phyloP scores from a whole-genome alignment of 192 early-diverging fungal genomes.

The Entomortierella beljakovae region DNA sequence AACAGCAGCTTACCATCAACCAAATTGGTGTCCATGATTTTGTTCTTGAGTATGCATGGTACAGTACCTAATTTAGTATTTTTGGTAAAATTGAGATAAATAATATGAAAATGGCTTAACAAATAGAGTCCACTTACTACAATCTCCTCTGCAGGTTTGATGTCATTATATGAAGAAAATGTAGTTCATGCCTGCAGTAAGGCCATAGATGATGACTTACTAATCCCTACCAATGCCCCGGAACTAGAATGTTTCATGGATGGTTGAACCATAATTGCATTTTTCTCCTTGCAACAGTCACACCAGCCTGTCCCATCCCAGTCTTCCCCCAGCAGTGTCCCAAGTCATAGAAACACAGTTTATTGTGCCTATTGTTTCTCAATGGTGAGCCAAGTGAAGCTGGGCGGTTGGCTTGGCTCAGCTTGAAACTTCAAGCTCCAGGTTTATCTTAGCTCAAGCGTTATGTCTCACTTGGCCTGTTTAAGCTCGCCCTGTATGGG shows the following conservation, averaged over 20 bases:
- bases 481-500: too few species aligned
- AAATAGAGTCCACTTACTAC: background rate
- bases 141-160: conserved; percentile 14
- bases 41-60: conserved; percentile 12
- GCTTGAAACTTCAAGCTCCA: too few species aligned
- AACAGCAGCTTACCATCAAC: too few species aligned
- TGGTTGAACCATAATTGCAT: conserved; percentile 5
- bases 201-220: background rate
- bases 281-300: conserved; percentile 18
- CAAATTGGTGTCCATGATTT: conserved; percentile 2
- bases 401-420: too few species aligned
- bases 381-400: too few species aligned
- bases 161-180: conserved; percentile 10
- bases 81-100: background rate
- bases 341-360: too few species aligned
- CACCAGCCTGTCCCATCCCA: too few species aligned
- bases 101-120: background rate
- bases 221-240: conserved; percentile 14
- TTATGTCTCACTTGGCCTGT: too few species aligned
- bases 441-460: too few species aligned
- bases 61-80: conserved; percentile 2
- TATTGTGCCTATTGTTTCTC: too few species aligned
- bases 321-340: too few species aligned
- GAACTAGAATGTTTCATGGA: conserved; percentile 11
- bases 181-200: conserved; percentile 13